Base-by-base conservation (phyloP, 805 yeast genomes). In the Spathaspora gorwiae region DNA sequence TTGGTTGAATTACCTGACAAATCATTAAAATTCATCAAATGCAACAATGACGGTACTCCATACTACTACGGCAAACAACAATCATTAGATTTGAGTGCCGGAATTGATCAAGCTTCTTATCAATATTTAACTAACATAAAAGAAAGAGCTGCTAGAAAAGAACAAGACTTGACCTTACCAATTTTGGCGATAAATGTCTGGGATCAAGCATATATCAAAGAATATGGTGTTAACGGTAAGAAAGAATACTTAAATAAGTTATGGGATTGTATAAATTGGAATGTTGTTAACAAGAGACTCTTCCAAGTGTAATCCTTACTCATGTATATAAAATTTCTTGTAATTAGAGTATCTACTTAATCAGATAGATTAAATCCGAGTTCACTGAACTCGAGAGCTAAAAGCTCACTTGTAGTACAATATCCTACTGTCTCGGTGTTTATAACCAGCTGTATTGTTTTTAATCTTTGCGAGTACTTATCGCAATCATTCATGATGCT, bases 201-300 rank as follows among this genome's bases (percentile, higher is more conserved):
- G 96, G 95, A 92, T 62, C 79, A 82, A 52, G 88, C 96, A n/a
- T 94, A 84, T 63, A 56, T 89, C 38, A 69, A 78, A 26, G 98
- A 94, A 65, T 92, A 84, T 65, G 96, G 97, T 39, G 75, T 87
- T 43, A 70, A 64, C 42, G 95, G 94, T 24, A 85, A 84, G 68
- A 71, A 78, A 37, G 72, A 76, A 43, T 94, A 86, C 65, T 75
- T 94, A 53, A 78, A 78, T 49, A 83, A 83, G 50, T 82, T 83
- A 58, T 83, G 95, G 81, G 78, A 81, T 43, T 75, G 88, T 52
- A 76, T 90, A 48, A 83, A 92, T 67, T 94, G 99, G 99, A 75
- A 80, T 42, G 82, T 83, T 35, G 75, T 85, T 29, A 81, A 79
- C 56, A 64, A 64, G 52, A 72, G 83, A 59, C 57, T 75, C 47